phyloP scores from a whole-genome alignment of 495 filamentous ascomycete species.

The Annulohypoxylon maeteangense region DNA sequence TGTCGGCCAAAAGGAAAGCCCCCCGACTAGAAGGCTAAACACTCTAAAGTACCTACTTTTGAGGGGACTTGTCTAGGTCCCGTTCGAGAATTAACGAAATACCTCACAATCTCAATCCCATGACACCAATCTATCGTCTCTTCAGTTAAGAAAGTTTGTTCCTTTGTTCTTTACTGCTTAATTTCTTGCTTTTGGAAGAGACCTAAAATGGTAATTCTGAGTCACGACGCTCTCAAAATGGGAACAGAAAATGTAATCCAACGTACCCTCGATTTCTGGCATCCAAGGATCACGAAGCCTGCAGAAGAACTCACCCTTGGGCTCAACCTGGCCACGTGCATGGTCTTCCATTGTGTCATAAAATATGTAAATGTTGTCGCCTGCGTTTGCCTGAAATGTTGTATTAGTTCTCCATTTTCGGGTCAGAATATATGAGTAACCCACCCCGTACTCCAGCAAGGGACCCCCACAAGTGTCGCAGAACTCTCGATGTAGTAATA shows the following conservation, averaged over 20 bases:
- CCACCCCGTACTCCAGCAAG: slow-evolving; percentile 71
- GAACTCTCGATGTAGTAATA: slow-evolving; percentile 68
- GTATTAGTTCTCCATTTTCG: not conserved
- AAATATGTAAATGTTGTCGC: slow-evolving; percentile 70
- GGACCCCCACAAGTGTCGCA: slow-evolving; percentile 70
- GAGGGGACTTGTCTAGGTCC: too few species aligned
- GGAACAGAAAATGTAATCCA: not conserved
- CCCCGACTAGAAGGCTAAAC: too few species aligned
- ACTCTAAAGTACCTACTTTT: too few species aligned
- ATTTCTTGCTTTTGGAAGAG: slow-evolving; percentile 71
- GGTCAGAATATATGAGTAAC: not conserved
- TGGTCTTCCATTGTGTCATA: slow-evolving; percentile 71
- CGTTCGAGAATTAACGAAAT: too few species aligned
- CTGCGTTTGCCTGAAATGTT: slow-evolving; percentile 58
- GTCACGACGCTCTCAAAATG: not conserved
- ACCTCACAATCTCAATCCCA: too few species aligned
- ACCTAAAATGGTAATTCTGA: slow-evolving; percentile 46
- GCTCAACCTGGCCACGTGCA: slow-evolving; percentile 61
- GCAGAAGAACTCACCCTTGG: slow-evolving; percentile 78
- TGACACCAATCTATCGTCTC: too few species aligned
- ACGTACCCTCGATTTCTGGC: slow-evolving; percentile 68
- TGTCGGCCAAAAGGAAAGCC: too few species aligned
- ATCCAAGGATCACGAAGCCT: slow-evolving; percentile 67
- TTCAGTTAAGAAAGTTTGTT: not conserved
- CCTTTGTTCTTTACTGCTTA: slow-evolving; percentile 55